Evolutionary conservation across 140 eudicot genomes (phyloP).

Genomic region (Ambrosia hybrid): DNA sequence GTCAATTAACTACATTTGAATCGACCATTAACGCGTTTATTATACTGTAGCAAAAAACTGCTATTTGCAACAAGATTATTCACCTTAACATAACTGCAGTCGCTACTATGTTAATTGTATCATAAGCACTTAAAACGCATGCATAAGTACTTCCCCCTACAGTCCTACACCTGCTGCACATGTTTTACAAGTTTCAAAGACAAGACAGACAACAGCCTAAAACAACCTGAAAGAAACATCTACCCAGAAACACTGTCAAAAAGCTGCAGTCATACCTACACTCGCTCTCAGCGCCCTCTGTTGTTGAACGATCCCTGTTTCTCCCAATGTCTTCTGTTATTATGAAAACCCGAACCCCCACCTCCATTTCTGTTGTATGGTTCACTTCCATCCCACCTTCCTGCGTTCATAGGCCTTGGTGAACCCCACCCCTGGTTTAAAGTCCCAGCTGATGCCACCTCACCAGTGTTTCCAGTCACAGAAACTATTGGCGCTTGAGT

Average conservation of each 20-base stretch:
- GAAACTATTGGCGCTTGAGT: slow-evolving; percentile 20
- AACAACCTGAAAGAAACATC: slow-evolving; percentile 20
- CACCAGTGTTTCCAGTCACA: slow-evolving; percentile 35
- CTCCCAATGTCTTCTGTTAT: slow-evolving; percentile 42
- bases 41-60: background rate
- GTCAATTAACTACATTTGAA: background rate
- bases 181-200: slow-evolving; percentile 11
- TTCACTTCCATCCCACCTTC: slow-evolving; percentile 42
- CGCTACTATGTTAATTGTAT: slow-evolving; percentile 2
- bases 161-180: slow-evolving; percentile 22
- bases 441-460: slow-evolving; percentile 12
- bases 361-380: slow-evolving; percentile 42
- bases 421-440: slow-evolving; percentile 53
- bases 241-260: slow-evolving; percentile 24
- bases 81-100: background rate
- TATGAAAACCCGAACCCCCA: slow-evolving; percentile 35
- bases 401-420: slow-evolving; percentile 40
- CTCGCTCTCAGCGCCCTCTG: slow-evolving; percentile 24
- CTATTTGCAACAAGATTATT: background rate
- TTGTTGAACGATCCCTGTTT: slow-evolving; percentile 40
- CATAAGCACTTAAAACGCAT: background rate
- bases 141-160: background rate
- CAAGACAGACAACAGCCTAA: slow-evolving; percentile 13
- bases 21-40: background rate
- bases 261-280: slow-evolving; percentile 13